A percentile compares a stretch with the other conserved stretches of the same genome.
phyloP scores from a whole-genome alignment of 352 stramenopile genomes.

The Globisporangium emineosum region DNA sequence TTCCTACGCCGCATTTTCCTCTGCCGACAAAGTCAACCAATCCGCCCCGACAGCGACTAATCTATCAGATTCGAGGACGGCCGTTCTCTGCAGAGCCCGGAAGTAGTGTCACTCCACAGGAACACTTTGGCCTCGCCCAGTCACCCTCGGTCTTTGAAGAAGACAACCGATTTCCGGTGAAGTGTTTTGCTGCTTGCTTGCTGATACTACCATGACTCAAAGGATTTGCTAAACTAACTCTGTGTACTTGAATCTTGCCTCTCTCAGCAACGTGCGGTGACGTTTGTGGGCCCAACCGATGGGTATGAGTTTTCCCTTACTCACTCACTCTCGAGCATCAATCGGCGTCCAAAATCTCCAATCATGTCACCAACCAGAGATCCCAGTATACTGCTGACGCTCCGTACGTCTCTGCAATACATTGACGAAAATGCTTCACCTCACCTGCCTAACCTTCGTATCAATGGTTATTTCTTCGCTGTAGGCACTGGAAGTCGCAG shows the following conservation, averaged over 20 bases:
- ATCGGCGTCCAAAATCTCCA: conserved; percentile 10
- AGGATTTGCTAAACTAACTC: neutral
- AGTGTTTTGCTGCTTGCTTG: neutral
- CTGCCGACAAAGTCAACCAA: neutral
- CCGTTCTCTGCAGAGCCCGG: conserved; percentile 4
- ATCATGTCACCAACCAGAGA: conserved; percentile 6
- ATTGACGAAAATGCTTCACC: neutral
- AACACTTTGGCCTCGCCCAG: neutral
- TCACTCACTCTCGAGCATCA: conserved; percentile 29
- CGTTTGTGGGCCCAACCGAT: conserved; percentile 32
- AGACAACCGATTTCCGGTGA: conserved; percentile 47
- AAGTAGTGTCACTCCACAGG: neutral
- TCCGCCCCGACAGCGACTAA: neutral
- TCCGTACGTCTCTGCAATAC: conserved; percentile 1
- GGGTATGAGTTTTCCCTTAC: conserved; percentile 34
- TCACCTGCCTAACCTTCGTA: neutral
- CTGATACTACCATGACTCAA: neutral
- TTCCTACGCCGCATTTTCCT: conserved; percentile 43
- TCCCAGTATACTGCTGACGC: neutral
- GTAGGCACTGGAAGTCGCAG: conserved; percentile 10
- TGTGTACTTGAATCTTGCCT: neutral
- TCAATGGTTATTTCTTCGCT: neutral
- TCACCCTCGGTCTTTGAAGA: conserved; percentile 19
- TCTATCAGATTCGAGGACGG: conserved; percentile 1
- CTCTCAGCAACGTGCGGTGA: conserved; percentile 38